Evolutionary conservation across 2,329 filamentous ascomycete species (phyloP).

Genomic region (Pezicula neosporulosa): DNA sequence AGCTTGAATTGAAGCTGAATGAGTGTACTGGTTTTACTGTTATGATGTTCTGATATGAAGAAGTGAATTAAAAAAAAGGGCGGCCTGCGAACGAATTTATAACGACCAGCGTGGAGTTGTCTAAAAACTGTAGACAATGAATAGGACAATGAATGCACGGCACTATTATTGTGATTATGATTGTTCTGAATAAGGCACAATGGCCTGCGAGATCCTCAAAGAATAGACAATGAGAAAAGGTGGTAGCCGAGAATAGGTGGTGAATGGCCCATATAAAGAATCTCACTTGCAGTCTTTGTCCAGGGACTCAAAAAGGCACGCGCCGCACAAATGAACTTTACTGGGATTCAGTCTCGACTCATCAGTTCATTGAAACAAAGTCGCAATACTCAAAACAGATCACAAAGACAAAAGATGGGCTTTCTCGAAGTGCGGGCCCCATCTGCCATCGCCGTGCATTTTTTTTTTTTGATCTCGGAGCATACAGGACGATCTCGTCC

Average conservation of each 20-base stretch:
- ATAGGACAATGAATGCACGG: slow-evolving; percentile 11
- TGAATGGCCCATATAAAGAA: slow-evolving; percentile 8
- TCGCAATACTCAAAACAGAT: background rate
- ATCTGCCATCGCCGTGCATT: background rate
- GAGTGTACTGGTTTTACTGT: background rate
- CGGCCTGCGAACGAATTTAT: background rate
- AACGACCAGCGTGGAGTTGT: slow-evolving; percentile 18
- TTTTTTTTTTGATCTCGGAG: background rate
- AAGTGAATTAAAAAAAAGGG: slow-evolving; percentile 1
- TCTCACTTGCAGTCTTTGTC: background rate
- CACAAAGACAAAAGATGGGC: background rate
- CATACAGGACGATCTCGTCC: background rate
- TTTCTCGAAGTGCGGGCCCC: background rate
- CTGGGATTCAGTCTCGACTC: background rate
- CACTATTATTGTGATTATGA: slow-evolving; percentile 11
- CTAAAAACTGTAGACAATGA: slow-evolving; percentile 13
- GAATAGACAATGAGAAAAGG: slow-evolving; percentile 9
- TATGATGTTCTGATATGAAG: background rate
- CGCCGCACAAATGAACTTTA: background rate
- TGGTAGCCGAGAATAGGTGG: slow-evolving; percentile 14
- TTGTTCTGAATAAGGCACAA: slow-evolving; percentile 16
- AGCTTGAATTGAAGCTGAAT: background rate
- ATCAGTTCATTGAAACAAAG: slow-evolving; percentile 1
- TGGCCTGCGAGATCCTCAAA: background rate
- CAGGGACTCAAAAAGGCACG: background rate